Percentiles rank a stretch among this genome's conserved stretches.
phyloP scores from a whole-genome alignment of 371 early-diverging fungal species.

The Thermomucor indicae-seudaticae region DNA sequence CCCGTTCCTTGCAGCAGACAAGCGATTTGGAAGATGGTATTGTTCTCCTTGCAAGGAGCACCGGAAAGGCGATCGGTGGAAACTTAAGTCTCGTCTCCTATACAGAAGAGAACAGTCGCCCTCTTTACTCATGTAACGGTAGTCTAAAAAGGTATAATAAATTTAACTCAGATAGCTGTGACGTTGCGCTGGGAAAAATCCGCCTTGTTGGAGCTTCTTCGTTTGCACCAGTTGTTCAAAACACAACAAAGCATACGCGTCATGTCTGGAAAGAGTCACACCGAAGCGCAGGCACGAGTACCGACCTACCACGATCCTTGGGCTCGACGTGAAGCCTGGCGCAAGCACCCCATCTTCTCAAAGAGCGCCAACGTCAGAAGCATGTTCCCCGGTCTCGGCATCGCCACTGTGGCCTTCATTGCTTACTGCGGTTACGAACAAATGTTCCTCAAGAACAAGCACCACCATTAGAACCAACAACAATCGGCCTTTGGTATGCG shows the following conservation, averaged over 20 bases:
- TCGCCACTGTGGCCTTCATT: slow-evolving; percentile 77
- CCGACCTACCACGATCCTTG: slow-evolving; percentile 71
- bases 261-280: slow-evolving; percentile 20
- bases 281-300: slow-evolving; percentile 32
- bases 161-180: too few relatives aligned
- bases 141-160: too few relatives aligned
- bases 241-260: neutral
- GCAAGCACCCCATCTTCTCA: slow-evolving; percentile 76
- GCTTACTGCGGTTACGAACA: slow-evolving; percentile 77
- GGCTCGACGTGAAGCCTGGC: slow-evolving; percentile 86
- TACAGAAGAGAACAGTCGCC: neutral
- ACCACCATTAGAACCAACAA: slow-evolving; percentile 38
- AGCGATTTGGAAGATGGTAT: neutral
- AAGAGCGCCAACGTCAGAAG: slow-evolving; percentile 52
- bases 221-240: neutral
- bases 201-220: neutral
- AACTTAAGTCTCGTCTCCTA: neutral
- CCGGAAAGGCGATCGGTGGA: slow-evolving; percentile 1
- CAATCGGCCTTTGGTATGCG: too few relatives aligned
- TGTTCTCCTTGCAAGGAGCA: slow-evolving; percentile 1
- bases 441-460: slow-evolving; percentile 47
- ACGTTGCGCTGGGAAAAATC: too few relatives aligned
- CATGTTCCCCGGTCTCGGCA: slow-evolving; percentile 83
- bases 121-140: neutral
- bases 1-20: slow-evolving; percentile 1